Evolutionary conservation across 2,329 filamentous ascomycete genomes (phyloP).

Genomic region (Verticillium longisporum): DNA sequence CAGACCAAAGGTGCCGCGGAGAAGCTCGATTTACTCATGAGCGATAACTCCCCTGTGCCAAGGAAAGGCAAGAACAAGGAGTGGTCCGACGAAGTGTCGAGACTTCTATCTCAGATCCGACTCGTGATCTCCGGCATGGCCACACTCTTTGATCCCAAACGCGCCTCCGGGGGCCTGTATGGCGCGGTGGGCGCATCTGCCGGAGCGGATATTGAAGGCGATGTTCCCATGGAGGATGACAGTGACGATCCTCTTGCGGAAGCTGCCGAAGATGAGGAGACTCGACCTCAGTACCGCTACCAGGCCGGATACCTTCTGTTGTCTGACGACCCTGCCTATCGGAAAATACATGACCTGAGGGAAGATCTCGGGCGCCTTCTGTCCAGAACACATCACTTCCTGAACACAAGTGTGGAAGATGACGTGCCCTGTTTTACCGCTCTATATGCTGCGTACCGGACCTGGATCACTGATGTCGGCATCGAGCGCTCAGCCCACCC

Average conservation of each 20-base stretch:
- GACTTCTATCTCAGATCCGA: slow-evolving; percentile 80
- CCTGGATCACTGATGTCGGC: slow-evolving; percentile 96
- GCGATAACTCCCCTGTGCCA: slow-evolving; percentile 73
- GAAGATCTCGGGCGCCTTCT: slow-evolving; percentile 74
- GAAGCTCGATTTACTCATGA: slow-evolving; percentile 72
- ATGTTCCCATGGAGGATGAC: slow-evolving; percentile 48
- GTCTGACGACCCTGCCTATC: slow-evolving; percentile 54
- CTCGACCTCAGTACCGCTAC: slow-evolving; percentile 82
- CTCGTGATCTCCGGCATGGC: slow-evolving; percentile 89
- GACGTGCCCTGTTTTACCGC: slow-evolving; percentile 94
- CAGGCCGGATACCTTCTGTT: slow-evolving; percentile 77
- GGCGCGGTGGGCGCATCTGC: slow-evolving; percentile 20
- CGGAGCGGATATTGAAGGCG: slow-evolving; percentile 33
- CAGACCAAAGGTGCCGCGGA: slow-evolving; percentile 72
- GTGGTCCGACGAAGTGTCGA: slow-evolving; percentile 94
- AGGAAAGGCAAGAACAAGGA: slow-evolving; percentile 94
- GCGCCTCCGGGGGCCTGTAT: slow-evolving; percentile 50
- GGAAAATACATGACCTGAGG: slow-evolving; percentile 71
- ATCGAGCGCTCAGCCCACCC: slow-evolving; percentile 94
- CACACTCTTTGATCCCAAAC: slow-evolving; percentile 76
- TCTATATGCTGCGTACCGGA: slow-evolving; percentile 84
- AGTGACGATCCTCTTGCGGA: slow-evolving; percentile 53
- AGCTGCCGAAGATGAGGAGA: slow-evolving; percentile 70
- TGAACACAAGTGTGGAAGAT: slow-evolving; percentile 81
- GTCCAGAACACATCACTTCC: slow-evolving; percentile 77